Conservation (phyloP, 495 filamentous ascomycete genomes). For the Penicillium alfredii region DNA sequence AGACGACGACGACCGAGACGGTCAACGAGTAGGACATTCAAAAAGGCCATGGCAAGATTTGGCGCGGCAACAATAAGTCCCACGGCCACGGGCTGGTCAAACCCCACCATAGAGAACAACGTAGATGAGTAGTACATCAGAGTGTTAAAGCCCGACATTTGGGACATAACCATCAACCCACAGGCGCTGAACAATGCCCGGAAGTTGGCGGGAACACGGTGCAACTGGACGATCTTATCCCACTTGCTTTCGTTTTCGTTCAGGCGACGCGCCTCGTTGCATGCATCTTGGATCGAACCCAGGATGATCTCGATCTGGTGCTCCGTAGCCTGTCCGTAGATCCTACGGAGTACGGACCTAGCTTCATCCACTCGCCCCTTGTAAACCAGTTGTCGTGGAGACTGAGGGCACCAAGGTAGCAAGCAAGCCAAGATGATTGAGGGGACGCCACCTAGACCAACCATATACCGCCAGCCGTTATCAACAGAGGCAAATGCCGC, state of each 20-base stretch:
- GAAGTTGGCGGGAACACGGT: conserved; percentile 41
- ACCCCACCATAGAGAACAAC: conserved; percentile 48
- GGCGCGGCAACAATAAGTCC: conserved; percentile 46
- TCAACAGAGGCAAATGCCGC: conserved; percentile 45
- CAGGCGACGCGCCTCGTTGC: conserved; percentile 32
- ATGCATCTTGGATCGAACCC: conserved; percentile 28
- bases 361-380: conserved; percentile 39
- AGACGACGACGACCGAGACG: conserved; percentile 44
- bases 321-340: conserved; percentile 34
- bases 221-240: conserved; percentile 41
- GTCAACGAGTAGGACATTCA: conserved; percentile 48
- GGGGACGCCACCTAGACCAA: conserved; percentile 45
- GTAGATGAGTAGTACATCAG: conserved; percentile 51
- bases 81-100: conserved; percentile 46
- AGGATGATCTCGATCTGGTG: conserved; percentile 37
- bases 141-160: conserved; percentile 45
- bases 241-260: conserved; percentile 27
- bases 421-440: conserved; percentile 38
- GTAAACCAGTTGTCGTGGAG: conserved; percentile 47
- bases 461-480: conserved; percentile 50
- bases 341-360: conserved; percentile 26
- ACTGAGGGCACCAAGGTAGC: conserved; percentile 48
- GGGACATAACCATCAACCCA: conserved; percentile 44
- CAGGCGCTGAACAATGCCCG: conserved; percentile 47
- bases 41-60: conserved; percentile 48